Percentiles rank a stretch among this genome's conserved stretches.
These are phyloP conservation scores for Mycena olivaceomarginata DNA, from an alignment of 768 basidiomycete genomes.

Conservation along the genomic window DNA sequence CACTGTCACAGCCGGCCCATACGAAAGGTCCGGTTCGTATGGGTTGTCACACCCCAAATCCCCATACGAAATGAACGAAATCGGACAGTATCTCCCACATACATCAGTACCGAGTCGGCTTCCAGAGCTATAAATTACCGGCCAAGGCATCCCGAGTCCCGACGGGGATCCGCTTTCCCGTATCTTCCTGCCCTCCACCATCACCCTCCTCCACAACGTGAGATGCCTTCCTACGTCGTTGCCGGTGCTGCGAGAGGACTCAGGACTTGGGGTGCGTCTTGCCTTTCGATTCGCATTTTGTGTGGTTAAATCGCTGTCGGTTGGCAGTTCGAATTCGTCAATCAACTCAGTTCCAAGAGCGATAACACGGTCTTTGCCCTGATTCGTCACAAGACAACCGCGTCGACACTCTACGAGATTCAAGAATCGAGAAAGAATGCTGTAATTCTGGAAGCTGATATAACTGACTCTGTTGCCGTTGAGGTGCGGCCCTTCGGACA, in stretches of 20 bases:
- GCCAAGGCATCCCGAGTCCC: neutral
- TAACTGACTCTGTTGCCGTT: constrained; percentile 31
- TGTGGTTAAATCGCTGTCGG: constrained; percentile 20
- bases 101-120: neutral
- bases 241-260: constrained; percentile 38
- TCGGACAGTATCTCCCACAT: neutral
- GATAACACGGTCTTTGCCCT: constrained; percentile 38
- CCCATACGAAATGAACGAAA: neutral
- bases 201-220: neutral
- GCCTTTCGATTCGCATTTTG: constrained; percentile 20
- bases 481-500: constrained; percentile 33
- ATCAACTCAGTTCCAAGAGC: constrained; percentile 36
- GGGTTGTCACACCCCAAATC: neutral
- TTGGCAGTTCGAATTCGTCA: constrained; percentile 38
- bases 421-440: constrained; percentile 32
- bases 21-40: too few species aligned
- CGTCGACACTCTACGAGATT: constrained; percentile 31
- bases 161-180: constrained; percentile 1
- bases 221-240: constrained; percentile 37
- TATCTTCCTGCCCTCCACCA: neutral
- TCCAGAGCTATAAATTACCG: neutral
- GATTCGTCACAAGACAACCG: constrained; percentile 33
- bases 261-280: constrained; percentile 36
- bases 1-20: too few species aligned
- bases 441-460: constrained; percentile 34